Evolutionary conservation across 2,329 filamentous ascomycete genomes (phyloP), one percentile per base, ranked within the genome.

Genomic region (Colletotrichum eleusines): DNA sequence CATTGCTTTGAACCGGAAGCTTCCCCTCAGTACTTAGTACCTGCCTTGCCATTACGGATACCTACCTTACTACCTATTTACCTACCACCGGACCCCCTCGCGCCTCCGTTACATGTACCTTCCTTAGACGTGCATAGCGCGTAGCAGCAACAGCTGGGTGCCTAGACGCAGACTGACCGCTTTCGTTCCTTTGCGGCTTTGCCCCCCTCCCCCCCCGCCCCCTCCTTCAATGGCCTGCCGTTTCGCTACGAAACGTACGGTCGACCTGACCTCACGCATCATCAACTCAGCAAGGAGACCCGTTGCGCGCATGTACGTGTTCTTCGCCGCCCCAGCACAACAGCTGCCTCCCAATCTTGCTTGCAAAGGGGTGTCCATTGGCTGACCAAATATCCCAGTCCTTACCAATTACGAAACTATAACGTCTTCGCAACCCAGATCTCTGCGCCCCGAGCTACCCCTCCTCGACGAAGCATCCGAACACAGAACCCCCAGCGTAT

Each of bases 111-210:
- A 28, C 57, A 70, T 66, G 63, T 66, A 59, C 67, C 57, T 67
- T 62, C 68, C 63, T 50, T 60, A 66, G 67, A 66, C 55, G 62
- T 68, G 40, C 65, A 42, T 59, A 69, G 66, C 60, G 48, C 53
- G 14, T 57, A 57, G 53, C 40, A 66, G 40, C 67, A 18, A 33
- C 31, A 69, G 63, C 67, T 61, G 48, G 44, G 68, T 53, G 38
- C 63, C 55, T 57, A 31, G 26, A 54, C 38, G 33, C 48, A 51
- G 60, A 63, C 65, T 63, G 69, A 63, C 68, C 68, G 68, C 68
- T 71, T 71, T 68, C 68, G 63, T 62, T 70, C 68, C 33, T 58
- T 70, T 67, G 63, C 33, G 65, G 63, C 51, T 63, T 60, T 68
- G 64, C 58, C 64, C 59, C 44, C 63, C 64, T 53, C 44, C 63